Evolutionary conservation across 495 filamentous ascomycete genomes (phyloP), one percentile per base, ranked within the genome.

Genomic region (Penicillium verhagenii): DNA sequence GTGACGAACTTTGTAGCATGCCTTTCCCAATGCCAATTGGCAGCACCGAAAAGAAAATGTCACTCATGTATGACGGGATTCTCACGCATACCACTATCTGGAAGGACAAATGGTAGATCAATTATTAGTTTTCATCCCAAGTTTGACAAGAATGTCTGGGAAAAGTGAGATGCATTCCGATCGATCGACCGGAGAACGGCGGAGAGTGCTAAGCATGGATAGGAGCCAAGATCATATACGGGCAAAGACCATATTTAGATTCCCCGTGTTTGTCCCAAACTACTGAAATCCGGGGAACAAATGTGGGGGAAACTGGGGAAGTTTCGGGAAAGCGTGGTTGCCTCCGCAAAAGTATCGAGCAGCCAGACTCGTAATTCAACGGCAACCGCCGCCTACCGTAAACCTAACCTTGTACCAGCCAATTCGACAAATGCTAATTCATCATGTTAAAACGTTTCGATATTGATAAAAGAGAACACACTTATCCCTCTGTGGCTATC

Each of bases 331-430:
- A 39, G 6, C 18, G 19, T 43, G 2, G 13, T 43, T 47, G 28
- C 43, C 23, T 43, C 29, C 43, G 38, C 7, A 11, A 20, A 21
- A 7, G n/a, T n/a, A n/a, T n/a, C n/a, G 14, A 38, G 13, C 31
- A 19, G 23, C 14, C 13, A 52, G 6, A 4, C 21, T 26, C 13
- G 19, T 48, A 26, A 26, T 20, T 40, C 40, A 23, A 58, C 56
- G 56, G 56, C 39, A 38, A 53, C 56, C 56, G 56, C 56, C 56
- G 56, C 43, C 46, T 33, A 28, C 50, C 56, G 56, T 28, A 23
- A 49, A 6, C 28, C 23, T 20, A 26, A 44, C 35, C 37, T 26
- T 38, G 44, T 33, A 38, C 28, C 50, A 31, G 28, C 28, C 13
- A 31, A 31, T 8, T 8, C 28, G 28, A 31, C 28, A 31, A 31